Evolutionary conservation across 345 rosid species (phyloP), one percentile per base, ranked within the genome.

Genomic region (Salix exigua): DNA sequence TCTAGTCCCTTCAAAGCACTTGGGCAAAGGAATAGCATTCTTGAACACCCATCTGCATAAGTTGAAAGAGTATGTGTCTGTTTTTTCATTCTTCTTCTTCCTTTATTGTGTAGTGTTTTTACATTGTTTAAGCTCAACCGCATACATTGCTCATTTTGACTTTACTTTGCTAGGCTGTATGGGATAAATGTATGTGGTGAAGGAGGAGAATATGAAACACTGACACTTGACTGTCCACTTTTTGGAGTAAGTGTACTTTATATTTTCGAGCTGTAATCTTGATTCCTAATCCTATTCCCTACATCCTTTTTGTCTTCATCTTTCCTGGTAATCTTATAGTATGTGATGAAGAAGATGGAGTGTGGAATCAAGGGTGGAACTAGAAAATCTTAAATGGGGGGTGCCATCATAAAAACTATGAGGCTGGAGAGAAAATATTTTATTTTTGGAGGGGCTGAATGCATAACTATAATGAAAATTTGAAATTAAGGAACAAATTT

Each of bases 141-240:
- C 31, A 30, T 31, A 72, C 25, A 46, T 14, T 78, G 23, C 66
- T 82, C 11, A 64, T 42, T 65, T 46, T 75, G 62, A 58, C 74
- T 68, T 58, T 64, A 50, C 35, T 44, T 70, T 66, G 63, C 26
- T 87, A 96, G 99, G 78, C 75, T 88, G 79, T 96, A 94, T 84
- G 97, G 99, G 73, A 86, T 91, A 68, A 96, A 96, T 81, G 94
- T 96, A 16, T 96, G 98, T 76, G 98, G 99, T 69, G 99, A 96
- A 86, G 99, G 98, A 86, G 98, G 99, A 68, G 98, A 96, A 85
- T 96, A 96, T 71, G 98, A 94, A 82, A 92, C 94, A 23, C 73
- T 96, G 87, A 94, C 99, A 26, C 97, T 94, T 12, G 99, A 96
- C 85, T 94, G 97, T 80, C 98, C 97, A 0, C 94, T 96, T 76